phyloP scores from a whole-genome alignment of 2,329 filamentous ascomycete species.

The Nemania sp. region DNA sequence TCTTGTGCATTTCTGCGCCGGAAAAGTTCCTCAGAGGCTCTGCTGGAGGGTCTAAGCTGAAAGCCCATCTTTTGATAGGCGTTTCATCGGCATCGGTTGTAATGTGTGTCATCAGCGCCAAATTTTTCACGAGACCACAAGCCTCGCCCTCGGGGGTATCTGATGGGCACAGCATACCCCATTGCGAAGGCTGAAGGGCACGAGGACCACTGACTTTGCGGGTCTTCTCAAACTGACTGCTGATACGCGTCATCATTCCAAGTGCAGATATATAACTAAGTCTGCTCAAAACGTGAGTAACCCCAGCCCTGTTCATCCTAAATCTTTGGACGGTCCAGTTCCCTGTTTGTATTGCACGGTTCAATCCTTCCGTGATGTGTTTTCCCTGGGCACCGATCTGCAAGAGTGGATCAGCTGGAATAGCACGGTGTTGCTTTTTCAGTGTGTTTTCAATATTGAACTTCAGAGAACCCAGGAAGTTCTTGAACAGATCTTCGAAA shows the following conservation, averaged over 20 bases:
- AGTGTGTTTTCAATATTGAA: constrained; percentile 93
- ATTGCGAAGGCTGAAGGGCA: constrained; percentile 95
- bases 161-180: constrained; percentile 95
- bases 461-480: constrained; percentile 86
- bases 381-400: constrained; percentile 84
- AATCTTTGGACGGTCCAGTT: constrained; percentile 99
- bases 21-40: constrained; percentile 70
- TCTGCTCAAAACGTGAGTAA: constrained; percentile 93
- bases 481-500: constrained; percentile 98
- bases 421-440: constrained; percentile 88
- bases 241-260: constrained; percentile 99
- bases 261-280: constrained; percentile 95
- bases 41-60: constrained; percentile 83
- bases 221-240: constrained; percentile 98
- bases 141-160: constrained; percentile 99
- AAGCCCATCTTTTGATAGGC: constrained; percentile 83
- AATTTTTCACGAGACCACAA: constrained; percentile 95
- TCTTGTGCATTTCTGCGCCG: constrained; percentile 83
- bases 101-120: constrained; percentile 98
- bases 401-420: constrained; percentile 83
- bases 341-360: constrained; percentile 92
- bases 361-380: constrained; percentile 89
- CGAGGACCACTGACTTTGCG: constrained; percentile 94
- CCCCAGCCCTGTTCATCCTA: constrained; percentile 96
- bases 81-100: constrained; percentile 95